Percentiles rank a stretch among this genome's conserved stretches.
Conservation (phyloP, 78 protist genomes). For the Cavenderia fasciculata region DNA sequence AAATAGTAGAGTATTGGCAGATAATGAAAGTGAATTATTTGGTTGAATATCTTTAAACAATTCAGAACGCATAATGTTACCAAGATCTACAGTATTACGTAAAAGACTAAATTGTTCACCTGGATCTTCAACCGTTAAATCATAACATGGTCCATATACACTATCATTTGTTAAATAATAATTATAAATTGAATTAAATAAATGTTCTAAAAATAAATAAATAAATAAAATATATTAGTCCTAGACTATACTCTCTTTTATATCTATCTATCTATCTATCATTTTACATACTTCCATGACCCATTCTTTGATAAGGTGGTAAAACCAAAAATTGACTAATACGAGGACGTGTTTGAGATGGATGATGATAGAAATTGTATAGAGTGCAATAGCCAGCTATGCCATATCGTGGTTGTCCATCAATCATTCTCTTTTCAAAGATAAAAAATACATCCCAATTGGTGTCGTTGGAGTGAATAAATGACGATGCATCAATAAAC, state of each 20-base stretch:
- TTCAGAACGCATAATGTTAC: constrained; percentile 9
- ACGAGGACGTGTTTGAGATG: constrained; percentile 42
- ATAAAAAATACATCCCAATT: constrained; percentile 65
- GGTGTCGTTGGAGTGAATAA: constrained; percentile 17
- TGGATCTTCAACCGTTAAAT: constrained; percentile 73
- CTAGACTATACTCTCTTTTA: neutral
- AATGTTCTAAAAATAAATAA: constrained; percentile 1
- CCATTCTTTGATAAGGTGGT: constrained; percentile 69
- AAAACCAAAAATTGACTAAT: constrained; percentile 50
- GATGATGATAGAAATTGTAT: constrained; percentile 71
- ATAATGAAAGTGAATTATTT: neutral
- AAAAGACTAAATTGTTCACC: constrained; percentile 34
- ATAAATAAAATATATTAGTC: neutral
- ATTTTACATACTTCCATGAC: constrained; percentile 67
- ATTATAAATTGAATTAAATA: constrained; percentile 56
- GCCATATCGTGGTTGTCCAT: constrained; percentile 58
- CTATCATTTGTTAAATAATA: constrained; percentile 50
- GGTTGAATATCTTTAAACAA: constrained; percentile 15
- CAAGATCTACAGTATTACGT: constrained; percentile 52
- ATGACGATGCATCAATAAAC: constrained; percentile 63
- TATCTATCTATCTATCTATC: neutral
- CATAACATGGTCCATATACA: constrained; percentile 70
- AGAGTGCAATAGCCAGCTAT: constrained; percentile 51
- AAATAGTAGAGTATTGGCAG: constrained; percentile 13
- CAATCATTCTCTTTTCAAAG: constrained; percentile 28